phyloP scores from a whole-genome alignment of 257 asterid species.

The Henckelia pumila region DNA sequence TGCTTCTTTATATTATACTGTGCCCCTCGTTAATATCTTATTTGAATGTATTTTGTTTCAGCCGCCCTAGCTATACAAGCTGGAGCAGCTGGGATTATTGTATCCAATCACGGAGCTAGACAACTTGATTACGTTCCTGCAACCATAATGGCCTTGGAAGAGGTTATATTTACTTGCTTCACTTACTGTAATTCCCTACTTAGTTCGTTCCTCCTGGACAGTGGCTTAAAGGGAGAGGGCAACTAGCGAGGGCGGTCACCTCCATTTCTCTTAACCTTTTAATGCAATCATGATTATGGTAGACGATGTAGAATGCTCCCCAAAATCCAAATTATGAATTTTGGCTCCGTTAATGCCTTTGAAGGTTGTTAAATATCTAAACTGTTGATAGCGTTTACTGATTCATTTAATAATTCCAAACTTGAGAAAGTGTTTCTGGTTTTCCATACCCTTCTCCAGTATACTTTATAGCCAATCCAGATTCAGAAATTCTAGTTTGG shows the following conservation, averaged over 20 bases:
- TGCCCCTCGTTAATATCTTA: not conserved
- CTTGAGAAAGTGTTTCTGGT: not conserved
- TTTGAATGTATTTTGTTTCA: slow-evolving; percentile 25
- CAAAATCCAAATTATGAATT: no score
- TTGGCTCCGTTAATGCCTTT: no score
- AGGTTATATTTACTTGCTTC: slow-evolving; percentile 36
- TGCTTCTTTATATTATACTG: not conserved
- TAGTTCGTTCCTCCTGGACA: not conserved
- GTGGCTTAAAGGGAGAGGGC: not conserved
- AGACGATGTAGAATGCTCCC: not conserved
- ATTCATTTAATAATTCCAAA: not conserved
- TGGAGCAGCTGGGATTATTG: slow-evolving; percentile 77
- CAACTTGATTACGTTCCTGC: slow-evolving; percentile 83
- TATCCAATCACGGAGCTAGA: slow-evolving; percentile 86
- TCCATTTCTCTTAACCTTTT: not conserved
- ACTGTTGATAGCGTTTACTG: no score
- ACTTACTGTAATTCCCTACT: not conserved
- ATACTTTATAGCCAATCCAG: not conserved
- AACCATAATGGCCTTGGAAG: slow-evolving; percentile 67
- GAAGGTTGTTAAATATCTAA: no score
- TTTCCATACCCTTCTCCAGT: not conserved
- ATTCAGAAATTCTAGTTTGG: not conserved
- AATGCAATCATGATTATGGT: not conserved
- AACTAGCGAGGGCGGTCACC: not conserved
- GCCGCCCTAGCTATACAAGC: slow-evolving; percentile 59